These are phyloP conservation scores for Penicillium pancosmium DNA, from an alignment of 495 filamentous ascomycete genomes.

Conservation along the genomic window DNA sequence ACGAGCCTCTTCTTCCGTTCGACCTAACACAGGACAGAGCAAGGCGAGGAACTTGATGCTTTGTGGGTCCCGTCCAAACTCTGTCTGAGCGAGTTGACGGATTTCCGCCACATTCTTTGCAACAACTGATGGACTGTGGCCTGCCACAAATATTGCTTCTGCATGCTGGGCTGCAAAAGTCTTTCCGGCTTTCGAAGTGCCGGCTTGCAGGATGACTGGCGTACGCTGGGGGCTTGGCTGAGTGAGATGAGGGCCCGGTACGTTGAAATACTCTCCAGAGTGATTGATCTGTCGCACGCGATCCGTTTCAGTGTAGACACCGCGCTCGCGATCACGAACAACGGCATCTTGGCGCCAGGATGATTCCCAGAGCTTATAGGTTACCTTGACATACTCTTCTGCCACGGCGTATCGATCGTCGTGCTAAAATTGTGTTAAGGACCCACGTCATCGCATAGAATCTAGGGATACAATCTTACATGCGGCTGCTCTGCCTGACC, in stretches of 20 bases:
- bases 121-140: slow-evolving; percentile 49
- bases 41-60: slow-evolving; percentile 58
- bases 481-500: slow-evolving; percentile 55
- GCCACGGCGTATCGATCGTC: slow-evolving; percentile 69
- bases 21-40: slow-evolving; percentile 53
- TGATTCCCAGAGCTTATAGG: slow-evolving; percentile 71
- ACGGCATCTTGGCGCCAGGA: slow-evolving; percentile 72
- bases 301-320: slow-evolving; percentile 62
- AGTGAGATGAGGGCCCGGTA: slow-evolving; percentile 66
- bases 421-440: slow-evolving; percentile 45
- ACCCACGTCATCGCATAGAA: not conserved
- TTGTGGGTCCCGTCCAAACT: slow-evolving; percentile 50
- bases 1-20: slow-evolving; percentile 56
- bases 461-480: slow-evolving; percentile 20
- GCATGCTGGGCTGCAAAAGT: slow-evolving; percentile 64
- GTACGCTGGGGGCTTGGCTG: slow-evolving; percentile 68
- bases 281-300: slow-evolving; percentile 68
- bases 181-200: slow-evolving; percentile 64
- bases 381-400: slow-evolving; percentile 68
- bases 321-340: slow-evolving; percentile 53
- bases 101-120: slow-evolving; percentile 55
- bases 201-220: slow-evolving; percentile 66
- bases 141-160: slow-evolving; percentile 56
- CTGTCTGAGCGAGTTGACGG: slow-evolving; percentile 43
- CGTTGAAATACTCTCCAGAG: slow-evolving; percentile 63